A percentile compares a stretch with the other conserved stretches of the same genome.
These are phyloP conservation scores for Fusarium chaquense DNA, from an alignment of 2,329 filamentous ascomycete species.

Conservation along the genomic window DNA sequence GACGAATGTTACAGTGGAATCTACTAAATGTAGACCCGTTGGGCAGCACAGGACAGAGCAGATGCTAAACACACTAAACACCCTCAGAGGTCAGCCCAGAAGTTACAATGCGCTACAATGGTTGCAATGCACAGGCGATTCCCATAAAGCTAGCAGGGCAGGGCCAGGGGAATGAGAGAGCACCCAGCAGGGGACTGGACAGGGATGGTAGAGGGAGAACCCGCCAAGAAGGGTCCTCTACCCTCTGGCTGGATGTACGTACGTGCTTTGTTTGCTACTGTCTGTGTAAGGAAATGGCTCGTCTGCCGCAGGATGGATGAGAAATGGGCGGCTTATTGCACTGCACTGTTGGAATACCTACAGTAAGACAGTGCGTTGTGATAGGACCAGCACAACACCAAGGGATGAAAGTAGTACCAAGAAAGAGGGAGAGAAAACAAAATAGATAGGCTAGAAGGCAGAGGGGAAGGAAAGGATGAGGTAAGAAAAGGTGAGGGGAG, in stretches of 20 bases:
- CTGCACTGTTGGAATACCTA: constrained; percentile 1
- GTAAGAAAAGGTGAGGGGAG: constrained; percentile 24
- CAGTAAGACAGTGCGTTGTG: constrained; percentile 9
- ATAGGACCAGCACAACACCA: constrained; percentile 11
- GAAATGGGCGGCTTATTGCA: not conserved
- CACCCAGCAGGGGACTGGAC: constrained; percentile 2
- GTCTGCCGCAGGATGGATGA: constrained; percentile 5
- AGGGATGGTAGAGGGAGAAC: constrained; percentile 36
- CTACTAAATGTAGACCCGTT: constrained; percentile 17
- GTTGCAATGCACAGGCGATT: constrained; percentile 29
- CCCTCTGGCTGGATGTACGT: constrained; percentile 2
- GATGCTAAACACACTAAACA: constrained; percentile 14
- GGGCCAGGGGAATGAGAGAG: constrained; percentile 34
- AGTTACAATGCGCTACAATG: constrained; percentile 13
- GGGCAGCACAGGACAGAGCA: not conserved
- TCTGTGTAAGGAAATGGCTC: constrained; percentile 11
- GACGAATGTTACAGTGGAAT: constrained; percentile 28
- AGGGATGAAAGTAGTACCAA: constrained; percentile 5
- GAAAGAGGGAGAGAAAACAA: constrained; percentile 17
- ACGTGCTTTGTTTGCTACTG: constrained; percentile 20
- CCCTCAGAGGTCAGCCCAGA: constrained; percentile 12
- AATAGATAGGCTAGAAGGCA: not conserved
- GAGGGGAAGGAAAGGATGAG: constrained; percentile 21
- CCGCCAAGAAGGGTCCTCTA: constrained; percentile 40
- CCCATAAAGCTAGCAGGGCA: constrained; percentile 41